Evolutionary conservation across 2,329 filamentous ascomycete species (phyloP), one percentile per base, ranked within the genome.

Genomic region (Penicillium paneum): DNA sequence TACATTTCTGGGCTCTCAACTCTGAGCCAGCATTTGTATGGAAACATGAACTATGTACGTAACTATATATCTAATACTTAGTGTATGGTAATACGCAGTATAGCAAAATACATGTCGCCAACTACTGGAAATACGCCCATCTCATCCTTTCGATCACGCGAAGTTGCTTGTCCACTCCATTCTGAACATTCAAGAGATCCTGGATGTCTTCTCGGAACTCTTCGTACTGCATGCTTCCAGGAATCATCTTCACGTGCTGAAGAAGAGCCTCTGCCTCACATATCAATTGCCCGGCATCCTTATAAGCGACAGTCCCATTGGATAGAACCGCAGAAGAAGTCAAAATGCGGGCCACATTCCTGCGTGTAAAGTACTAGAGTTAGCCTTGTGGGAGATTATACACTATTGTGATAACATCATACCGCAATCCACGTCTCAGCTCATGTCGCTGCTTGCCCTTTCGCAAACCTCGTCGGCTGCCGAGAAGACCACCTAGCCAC

Each of bases 201-300:
- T 89, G 85, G 32, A 96, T 78, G 69, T 99, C 94, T 71, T 96
- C 89, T 52, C 91, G 74, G 66, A 99, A 97, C 65, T 97, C 92
- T 64, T 86, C 85, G 67, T 88, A 86, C 12, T 95, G 82, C 40
- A 89, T 83, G 1, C 83, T 79, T 0, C 91, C 91, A 62, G 97
- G 83, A 38, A 91, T 75, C 21, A 76, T 79, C 48, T 79, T 78
- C 2, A 88, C 87, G 41, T 88, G 81, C 63, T 83, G 83, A 42
- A 91, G 84, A 49, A 99, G 78, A 29, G 91, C 81, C 64, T 97
- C 91, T 4, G 93, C 87, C 71, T 99, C 93, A 70, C 91, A 96
- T 5, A 99, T 79, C 39, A 99, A 77, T 55, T 97, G 77, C 1
- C 94, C 94, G 64, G 96, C 91, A 64, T 97, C 91, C 73, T 93